Evolutionary conservation across 768 basidiomycete species (phyloP).

Genomic region (Nevesoporus exiguus): DNA sequence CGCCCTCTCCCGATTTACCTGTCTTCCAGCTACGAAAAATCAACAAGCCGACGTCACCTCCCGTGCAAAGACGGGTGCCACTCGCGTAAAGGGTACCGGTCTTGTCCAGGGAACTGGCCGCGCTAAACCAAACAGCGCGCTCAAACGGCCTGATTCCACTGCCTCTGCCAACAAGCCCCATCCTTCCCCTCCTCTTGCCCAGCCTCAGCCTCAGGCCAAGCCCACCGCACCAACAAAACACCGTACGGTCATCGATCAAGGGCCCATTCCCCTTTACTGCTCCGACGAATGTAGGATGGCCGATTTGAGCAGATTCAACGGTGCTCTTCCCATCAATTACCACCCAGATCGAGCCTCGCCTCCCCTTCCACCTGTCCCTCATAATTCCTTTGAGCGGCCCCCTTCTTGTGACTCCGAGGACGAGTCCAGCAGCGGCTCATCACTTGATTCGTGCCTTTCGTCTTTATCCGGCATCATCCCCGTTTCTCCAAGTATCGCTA

Average conservation of each 20-base stretch:
- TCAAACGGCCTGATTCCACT: slow-evolving; percentile 39
- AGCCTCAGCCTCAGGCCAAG: slow-evolving; percentile 18
- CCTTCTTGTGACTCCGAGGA: slow-evolving; percentile 36
- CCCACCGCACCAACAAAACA: slow-evolving; percentile 42
- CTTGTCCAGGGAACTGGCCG: slow-evolving; percentile 47
- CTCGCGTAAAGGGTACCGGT: slow-evolving; percentile 40
- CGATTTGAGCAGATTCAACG: slow-evolving; percentile 47
- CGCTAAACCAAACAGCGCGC: slow-evolving; percentile 53
- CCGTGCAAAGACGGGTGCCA: slow-evolving; percentile 35
- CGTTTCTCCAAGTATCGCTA: slow-evolving; percentile 34
- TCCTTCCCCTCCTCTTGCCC: slow-evolving; percentile 19
- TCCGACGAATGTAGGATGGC: slow-evolving; percentile 69
- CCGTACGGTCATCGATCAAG: slow-evolving; percentile 74
- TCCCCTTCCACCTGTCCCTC: slow-evolving; percentile 39
- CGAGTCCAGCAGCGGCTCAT: slow-evolving; percentile 40
- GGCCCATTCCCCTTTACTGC: slow-evolving; percentile 80
- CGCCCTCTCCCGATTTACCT: slow-evolving; percentile 7
- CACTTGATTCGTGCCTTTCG: slow-evolving; percentile 33
- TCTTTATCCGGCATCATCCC: slow-evolving; percentile 23
- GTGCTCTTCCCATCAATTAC: slow-evolving; percentile 44
- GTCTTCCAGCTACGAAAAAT: slow-evolving; percentile 25
- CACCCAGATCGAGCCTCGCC: slow-evolving; percentile 44
- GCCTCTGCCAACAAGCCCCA: slow-evolving; percentile 17
- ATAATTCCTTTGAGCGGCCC: slow-evolving; percentile 33
- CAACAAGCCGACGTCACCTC: slow-evolving; percentile 29